phyloP scores from a whole-genome alignment of 2,329 filamentous ascomycete species.

The Colletotrichum siamense region DNA sequence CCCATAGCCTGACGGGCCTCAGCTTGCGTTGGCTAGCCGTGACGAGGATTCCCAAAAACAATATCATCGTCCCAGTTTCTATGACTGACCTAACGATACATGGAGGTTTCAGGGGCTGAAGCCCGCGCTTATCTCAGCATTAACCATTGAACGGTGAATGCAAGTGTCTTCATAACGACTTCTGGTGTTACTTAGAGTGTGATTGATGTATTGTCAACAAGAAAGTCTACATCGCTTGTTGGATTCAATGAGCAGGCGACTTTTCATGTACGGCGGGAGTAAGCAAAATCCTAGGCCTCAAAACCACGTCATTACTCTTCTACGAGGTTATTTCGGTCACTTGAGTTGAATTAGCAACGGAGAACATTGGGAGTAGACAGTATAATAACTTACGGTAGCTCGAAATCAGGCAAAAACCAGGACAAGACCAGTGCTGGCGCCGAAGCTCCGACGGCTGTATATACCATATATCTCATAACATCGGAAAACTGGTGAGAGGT shows the following conservation, averaged over 20 bases:
- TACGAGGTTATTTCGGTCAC: slow-evolving; percentile 6
- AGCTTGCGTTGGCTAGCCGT: neutral
- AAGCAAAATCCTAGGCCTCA: neutral
- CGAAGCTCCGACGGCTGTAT: slow-evolving; percentile 2
- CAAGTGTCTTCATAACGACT: neutral
- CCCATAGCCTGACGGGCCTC: neutral
- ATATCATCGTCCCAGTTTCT: neutral
- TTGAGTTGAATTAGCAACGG: neutral
- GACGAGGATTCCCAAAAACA: neutral
- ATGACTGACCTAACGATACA: neutral
- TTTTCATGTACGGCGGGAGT: neutral
- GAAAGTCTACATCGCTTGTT: neutral
- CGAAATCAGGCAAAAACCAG: slow-evolving; percentile 6
- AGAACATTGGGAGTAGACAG: neutral
- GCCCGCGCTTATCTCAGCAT: neutral
- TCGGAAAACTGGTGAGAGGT: neutral
- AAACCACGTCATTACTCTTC: neutral
- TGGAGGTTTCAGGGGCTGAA: neutral
- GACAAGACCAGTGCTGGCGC: neutral
- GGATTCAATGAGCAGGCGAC: neutral
- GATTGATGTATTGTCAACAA: neutral
- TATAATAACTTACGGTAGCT: neutral
- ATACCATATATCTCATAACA: slow-evolving; percentile 10
- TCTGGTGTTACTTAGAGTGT: neutral
- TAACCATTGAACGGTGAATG: neutral